Conservation (phyloP, 768 basidiomycete genomes). For the Boletus sp. region DNA sequence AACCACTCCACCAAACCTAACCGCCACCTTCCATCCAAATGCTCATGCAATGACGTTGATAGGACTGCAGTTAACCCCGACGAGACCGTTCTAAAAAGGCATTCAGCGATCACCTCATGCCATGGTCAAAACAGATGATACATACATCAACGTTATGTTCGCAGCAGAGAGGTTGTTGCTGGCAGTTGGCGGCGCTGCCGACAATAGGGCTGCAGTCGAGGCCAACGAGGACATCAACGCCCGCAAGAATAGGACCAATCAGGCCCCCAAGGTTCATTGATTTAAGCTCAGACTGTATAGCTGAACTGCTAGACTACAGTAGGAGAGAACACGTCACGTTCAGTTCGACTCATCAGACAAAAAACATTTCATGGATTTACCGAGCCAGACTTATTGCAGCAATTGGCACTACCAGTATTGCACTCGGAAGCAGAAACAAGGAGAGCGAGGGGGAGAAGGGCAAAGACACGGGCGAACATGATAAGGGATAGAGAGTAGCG, state of each 20-base stretch:
- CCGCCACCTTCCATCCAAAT: too few relatives aligned
- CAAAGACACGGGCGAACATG: constrained; percentile 20
- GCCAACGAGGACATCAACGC: background rate
- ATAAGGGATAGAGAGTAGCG: background rate
- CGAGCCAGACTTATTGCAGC: constrained; percentile 6
- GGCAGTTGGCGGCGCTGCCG: background rate
- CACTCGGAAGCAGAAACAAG: constrained; percentile 14
- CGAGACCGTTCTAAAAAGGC: background rate
- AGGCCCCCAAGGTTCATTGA: background rate
- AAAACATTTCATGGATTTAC: background rate
- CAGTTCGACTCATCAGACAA: background rate
- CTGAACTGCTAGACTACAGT: background rate
- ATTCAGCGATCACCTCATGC: background rate
- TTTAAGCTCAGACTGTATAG: background rate
- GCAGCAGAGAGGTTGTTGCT: background rate
- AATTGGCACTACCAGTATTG: constrained; percentile 1
- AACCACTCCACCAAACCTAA: background rate
- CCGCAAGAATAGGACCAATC: background rate
- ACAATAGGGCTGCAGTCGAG: background rate
- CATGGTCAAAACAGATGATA: too few relatives aligned
- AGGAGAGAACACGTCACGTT: background rate
- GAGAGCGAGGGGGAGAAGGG: constrained; percentile 19
- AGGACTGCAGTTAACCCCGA: background rate
- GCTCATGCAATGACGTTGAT: background rate
- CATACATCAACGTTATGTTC: background rate